Evolutionary conservation across 257 asterid species (phyloP), one percentile per base, ranked within the genome.

Genomic region (Vinca minor): DNA sequence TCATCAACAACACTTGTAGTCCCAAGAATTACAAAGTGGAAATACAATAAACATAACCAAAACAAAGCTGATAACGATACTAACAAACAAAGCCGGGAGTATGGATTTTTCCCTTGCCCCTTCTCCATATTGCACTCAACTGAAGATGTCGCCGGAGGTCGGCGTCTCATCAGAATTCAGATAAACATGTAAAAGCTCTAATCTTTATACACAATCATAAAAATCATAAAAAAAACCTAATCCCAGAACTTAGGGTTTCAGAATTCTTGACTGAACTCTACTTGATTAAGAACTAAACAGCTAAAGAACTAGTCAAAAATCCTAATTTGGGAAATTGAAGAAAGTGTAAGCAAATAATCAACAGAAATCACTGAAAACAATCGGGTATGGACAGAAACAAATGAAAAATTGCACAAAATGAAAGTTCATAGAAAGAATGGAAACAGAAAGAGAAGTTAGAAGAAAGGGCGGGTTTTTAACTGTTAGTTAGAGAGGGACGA

Each of bases 41-140:
- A 81, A 63, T 71, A 85, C 47, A 87, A 73, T 14, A 89, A 69
- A 35, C 81, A 69, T 10, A 85, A 59, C 96, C 96, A 87, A 41
- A 87, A 78, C 66, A 87, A 65, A 71, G 79, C 70, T 5, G 92
- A 68, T n/a, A 85, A 54, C 25, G 82, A 78, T 60, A 74, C 84
- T 64, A 87, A 74, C 14, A 85, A 63, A 66, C 85, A 83, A 21
- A 89, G 48, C 39, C 89, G 72, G n/a, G 90, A 81, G 11, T 72
- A 74, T 6, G 76, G 85, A 71, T 56, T 74, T 74, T 73, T 87
- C 6, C 85, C 80, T 15, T 73, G 83, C 48, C 85, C 85, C 54
- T 77, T 85, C 80, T 87, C 95, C 95, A 87, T 87, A 49, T 31
- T 47, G 6, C 58, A 80, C 34, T 66, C 78, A 17, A 70, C 70